A percentile compares a stretch with the other conserved stretches of the same genome.
phyloP scores from a whole-genome alignment of 176 grass and related monocot genomes.

The Alopecurus myosuroides region DNA sequence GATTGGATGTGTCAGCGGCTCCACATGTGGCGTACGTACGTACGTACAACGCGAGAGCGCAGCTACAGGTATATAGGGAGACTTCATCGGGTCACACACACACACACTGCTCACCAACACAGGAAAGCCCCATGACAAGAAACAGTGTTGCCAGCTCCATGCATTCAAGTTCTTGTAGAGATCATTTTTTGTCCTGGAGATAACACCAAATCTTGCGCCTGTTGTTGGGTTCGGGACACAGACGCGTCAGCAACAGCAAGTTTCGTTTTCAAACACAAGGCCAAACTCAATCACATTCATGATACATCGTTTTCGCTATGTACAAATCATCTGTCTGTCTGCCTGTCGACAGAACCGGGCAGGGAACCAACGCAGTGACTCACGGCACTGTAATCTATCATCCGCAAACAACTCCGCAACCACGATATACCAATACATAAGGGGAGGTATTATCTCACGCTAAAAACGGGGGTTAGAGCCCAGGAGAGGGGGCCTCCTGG shows the following conservation, averaged over 20 bases:
- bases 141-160: background rate
- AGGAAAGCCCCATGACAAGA: no score
- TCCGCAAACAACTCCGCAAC: slow-evolving; percentile 43
- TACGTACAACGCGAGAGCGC: no score
- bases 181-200: background rate
- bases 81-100: background rate
- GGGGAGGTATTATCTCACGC: background rate
- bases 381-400: slow-evolving; percentile 28
- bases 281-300: slow-evolving; percentile 27
- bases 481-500: background rate
- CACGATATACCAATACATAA: slow-evolving; percentile 42
- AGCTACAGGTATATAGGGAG: no score
- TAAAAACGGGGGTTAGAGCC: slow-evolving; percentile 5
- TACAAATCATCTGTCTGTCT: slow-evolving; percentile 42
- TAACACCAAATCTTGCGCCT: background rate
- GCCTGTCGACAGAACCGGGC: slow-evolving; percentile 21
- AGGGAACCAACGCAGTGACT: slow-evolving; percentile 41
- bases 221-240: background rate
- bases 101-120: slow-evolving; percentile 2
- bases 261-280: background rate
- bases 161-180: slow-evolving; percentile 1
- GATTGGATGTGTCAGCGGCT: slow-evolving; percentile 1
- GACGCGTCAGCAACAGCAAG: background rate
- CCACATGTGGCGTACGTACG: background rate
- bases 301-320: slow-evolving; percentile 27